Percentiles rank a stretch among this genome's conserved stretches.
Evolutionary conservation across 345 rosid species (phyloP).

Genomic region (Citrus trifoliata): DNA sequence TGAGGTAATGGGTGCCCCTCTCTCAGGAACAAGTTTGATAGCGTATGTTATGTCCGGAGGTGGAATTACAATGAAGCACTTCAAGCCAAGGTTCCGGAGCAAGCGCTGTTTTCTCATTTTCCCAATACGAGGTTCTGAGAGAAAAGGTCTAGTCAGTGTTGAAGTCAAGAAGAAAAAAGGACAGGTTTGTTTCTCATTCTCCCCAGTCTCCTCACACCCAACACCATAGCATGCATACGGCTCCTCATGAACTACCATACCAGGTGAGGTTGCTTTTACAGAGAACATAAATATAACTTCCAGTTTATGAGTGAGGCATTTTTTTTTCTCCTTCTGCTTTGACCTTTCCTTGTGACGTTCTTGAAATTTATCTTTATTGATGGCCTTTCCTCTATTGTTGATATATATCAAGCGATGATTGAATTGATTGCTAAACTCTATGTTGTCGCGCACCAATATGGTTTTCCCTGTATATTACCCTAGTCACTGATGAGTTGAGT

Average conservation of each 20-base stretch:
- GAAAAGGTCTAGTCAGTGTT: slow-evolving; percentile 84
- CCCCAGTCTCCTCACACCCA: neutral
- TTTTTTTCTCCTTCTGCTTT: neutral
- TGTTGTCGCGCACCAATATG: neutral
- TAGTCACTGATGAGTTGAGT: neutral
- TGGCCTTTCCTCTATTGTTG: neutral
- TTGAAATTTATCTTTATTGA: neutral
- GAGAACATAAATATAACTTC: neutral
- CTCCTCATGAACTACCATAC: neutral
- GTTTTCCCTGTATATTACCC: neutral
- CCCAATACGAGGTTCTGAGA: slow-evolving; percentile 86
- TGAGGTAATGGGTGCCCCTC: slow-evolving; percentile 98
- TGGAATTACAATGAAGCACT: slow-evolving; percentile 60
- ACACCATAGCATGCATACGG: neutral
- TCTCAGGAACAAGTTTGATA: slow-evolving; percentile 75
- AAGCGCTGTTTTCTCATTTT: slow-evolving; percentile 89
- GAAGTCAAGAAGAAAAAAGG: slow-evolving; percentile 93
- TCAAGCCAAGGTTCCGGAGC: slow-evolving; percentile 62
- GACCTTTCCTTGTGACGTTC: neutral
- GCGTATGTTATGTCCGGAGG: slow-evolving; percentile 99
- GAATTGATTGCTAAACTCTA: neutral
- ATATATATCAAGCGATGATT: neutral
- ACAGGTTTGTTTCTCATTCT: slow-evolving; percentile 58
- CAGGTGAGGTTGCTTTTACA: neutral
- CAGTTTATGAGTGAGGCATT: neutral